A percentile compares a stretch with the other conserved stretches of the same genome.
Evolutionary conservation across 805 yeast genomes (phyloP).

Genomic region (Yamadazyma tumulicola): DNA sequence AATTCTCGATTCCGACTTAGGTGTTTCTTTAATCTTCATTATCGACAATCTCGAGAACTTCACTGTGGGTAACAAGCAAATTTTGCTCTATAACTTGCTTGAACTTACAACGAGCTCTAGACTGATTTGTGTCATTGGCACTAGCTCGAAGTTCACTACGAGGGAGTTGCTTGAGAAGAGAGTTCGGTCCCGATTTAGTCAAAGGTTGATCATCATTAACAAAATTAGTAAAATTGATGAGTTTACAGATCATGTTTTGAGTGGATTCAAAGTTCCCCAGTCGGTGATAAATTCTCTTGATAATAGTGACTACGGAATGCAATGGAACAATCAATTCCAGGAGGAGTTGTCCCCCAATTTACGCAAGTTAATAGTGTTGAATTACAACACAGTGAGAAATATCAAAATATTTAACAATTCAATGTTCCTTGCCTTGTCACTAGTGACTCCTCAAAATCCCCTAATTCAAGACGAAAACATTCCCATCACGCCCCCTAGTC

Average conservation of each 20-base stretch:
- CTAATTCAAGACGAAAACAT: conserved; percentile 23
- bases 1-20: conserved; percentile 34
- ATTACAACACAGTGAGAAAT: conserved; percentile 60
- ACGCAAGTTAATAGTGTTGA: conserved; percentile 20
- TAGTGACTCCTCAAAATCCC: conserved; percentile 21
- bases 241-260: conserved; percentile 47
- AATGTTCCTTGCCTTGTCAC: conserved; percentile 39
- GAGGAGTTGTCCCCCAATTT: conserved; percentile 18
- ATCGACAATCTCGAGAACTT: conserved; percentile 85
- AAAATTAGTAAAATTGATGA: conserved; percentile 39
- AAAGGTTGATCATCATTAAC: conserved; percentile 61
- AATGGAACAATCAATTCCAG: conserved; percentile 46
- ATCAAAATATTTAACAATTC: conserved; percentile 46
- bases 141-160: conserved; percentile 69
- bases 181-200: conserved; percentile 86
- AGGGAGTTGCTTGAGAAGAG: conserved; percentile 86
- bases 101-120: conserved; percentile 67
- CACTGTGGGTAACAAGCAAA: conserved; percentile 70
- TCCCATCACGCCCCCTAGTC: conserved; percentile 18
- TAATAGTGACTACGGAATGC: conserved; percentile 19
- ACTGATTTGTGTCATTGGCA: conserved; percentile 80
- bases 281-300: conserved; percentile 15
- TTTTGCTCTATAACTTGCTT: conserved; percentile 80
- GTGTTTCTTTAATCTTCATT: conserved; percentile 64
- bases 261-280: conserved; percentile 30